Conservation (phyloP, 495 filamentous ascomycete genomes). For the Penicillium macrosclerotiorum region DNA sequence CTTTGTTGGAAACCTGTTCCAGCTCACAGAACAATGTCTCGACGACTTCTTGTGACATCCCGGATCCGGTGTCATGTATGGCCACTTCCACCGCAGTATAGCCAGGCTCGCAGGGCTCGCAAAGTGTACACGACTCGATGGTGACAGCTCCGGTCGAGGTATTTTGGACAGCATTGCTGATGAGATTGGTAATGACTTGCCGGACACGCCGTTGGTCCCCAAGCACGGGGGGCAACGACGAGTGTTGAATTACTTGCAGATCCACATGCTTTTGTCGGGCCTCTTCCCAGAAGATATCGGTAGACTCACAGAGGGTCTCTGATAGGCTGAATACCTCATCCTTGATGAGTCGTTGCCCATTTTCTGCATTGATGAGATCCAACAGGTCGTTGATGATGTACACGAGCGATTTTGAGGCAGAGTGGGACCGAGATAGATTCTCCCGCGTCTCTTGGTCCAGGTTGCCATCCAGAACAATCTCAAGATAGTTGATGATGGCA, state of each 20-base stretch:
- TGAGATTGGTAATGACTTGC: conserved; percentile 77
- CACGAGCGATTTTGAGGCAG: conserved; percentile 85
- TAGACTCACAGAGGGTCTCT: conserved; percentile 70
- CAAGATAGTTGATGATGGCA: conserved; percentile 91
- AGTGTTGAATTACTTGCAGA: conserved; percentile 66
- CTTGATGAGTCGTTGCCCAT: conserved; percentile 72
- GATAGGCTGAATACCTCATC: conserved; percentile 75
- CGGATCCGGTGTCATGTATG: conserved; percentile 74
- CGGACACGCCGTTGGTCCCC: conserved; percentile 84
- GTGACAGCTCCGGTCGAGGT: conserved; percentile 65
- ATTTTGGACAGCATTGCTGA: conserved; percentile 79
- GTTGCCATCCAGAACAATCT: conserved; percentile 80
- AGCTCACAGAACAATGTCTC: conserved; percentile 80
- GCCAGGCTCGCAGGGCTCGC: conserved; percentile 27
- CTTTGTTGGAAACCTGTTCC: conserved; percentile 73
- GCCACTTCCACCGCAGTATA: conserved; percentile 68
- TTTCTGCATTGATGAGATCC: conserved; percentile 83
- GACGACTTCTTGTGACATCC: conserved; percentile 71
- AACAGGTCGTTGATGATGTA: conserved; percentile 93
- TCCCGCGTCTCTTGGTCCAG: conserved; percentile 81
- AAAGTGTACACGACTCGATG: conserved; percentile 62
- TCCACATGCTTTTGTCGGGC: conserved; percentile 69
- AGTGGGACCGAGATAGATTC: conserved; percentile 80
- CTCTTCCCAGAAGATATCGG: conserved; percentile 69
- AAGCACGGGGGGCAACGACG: conserved; percentile 72